phyloP scores from a whole-genome alignment of 1,284 basidiomycete genomes.

The Tylopilus orsonianus region DNA sequence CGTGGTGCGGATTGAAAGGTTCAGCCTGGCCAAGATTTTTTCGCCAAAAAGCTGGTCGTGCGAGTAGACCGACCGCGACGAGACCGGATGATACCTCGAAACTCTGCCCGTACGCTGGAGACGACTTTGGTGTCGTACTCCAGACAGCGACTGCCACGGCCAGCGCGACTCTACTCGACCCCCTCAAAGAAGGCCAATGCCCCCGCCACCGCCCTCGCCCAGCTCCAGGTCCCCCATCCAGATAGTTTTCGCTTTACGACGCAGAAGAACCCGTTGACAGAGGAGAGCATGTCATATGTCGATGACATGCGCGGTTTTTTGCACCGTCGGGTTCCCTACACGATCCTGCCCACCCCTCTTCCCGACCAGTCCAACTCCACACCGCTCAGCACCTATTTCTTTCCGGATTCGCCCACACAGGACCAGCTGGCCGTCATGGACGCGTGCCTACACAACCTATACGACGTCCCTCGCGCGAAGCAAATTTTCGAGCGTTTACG shows the following conservation, averaged over 20 bases:
- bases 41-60: constrained; percentile 12
- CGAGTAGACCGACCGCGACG: constrained; percentile 3
- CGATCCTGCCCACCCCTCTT: constrained; percentile 63
- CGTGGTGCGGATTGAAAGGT: no score
- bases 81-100: constrained; percentile 45
- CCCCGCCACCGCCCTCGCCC: constrained; percentile 49
- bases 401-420: constrained; percentile 61
- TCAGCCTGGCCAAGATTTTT: neutral
- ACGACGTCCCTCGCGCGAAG: constrained; percentile 71
- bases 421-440: constrained; percentile 75
- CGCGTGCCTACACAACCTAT: constrained; percentile 71
- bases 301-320: constrained; percentile 50
- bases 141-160: constrained; percentile 64
- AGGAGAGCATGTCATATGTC: constrained; percentile 20
- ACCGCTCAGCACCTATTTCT: constrained; percentile 52
- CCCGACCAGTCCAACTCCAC: constrained; percentile 44
- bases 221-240: constrained; percentile 35
- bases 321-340: constrained; percentile 45
- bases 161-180: constrained; percentile 64
- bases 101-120: constrained; percentile 46
- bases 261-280: constrained; percentile 19
- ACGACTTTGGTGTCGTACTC: constrained; percentile 62
- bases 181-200: constrained; percentile 54
- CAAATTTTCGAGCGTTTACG: constrained; percentile 65
- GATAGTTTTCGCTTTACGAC: constrained; percentile 41